phyloP scores from a whole-genome alignment of 257 asterid species.

The Solanum neorickii region DNA sequence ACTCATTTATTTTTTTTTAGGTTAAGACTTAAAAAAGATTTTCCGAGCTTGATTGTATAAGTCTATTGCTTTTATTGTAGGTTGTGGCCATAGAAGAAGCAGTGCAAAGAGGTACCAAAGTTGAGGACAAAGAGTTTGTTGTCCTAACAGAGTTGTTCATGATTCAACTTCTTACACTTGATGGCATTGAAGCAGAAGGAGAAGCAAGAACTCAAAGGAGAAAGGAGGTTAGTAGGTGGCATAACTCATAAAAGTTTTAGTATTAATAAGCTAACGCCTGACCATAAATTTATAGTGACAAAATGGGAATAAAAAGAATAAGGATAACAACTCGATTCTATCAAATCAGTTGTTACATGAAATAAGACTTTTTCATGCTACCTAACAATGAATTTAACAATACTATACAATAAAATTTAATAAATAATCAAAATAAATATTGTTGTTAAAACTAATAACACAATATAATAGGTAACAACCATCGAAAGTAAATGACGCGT shows the following conservation, averaged over 20 bases:
- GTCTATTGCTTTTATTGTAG: background rate
- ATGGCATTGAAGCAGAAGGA: conserved; percentile 14
- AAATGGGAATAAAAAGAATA: background rate
- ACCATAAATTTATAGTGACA: background rate
- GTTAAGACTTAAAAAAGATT: background rate
- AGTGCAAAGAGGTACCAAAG: background rate
- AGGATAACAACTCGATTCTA: background rate
- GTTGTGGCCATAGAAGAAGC: conserved; percentile 8
- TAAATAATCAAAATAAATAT: background rate
- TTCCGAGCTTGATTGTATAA: background rate
- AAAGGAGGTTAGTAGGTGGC: conserved; percentile 7
- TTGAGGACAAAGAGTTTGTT: conserved; percentile 9
- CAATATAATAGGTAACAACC: background rate
- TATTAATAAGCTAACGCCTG: background rate
- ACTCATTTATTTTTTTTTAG: background rate
- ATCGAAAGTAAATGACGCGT: background rate
- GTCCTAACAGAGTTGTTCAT: conserved; percentile 17
- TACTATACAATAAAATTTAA: too few species aligned
- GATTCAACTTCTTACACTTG: conserved; percentile 17
- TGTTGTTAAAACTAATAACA: background rate
- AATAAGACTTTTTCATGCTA: background rate
- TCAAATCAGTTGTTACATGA: too few species aligned
- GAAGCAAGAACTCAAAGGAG: conserved; percentile 15
- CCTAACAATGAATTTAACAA: background rate
- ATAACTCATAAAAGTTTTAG: background rate